Base-by-base conservation (phyloP, 139 green algal genomes). In the Choricystis sp. region DNA sequence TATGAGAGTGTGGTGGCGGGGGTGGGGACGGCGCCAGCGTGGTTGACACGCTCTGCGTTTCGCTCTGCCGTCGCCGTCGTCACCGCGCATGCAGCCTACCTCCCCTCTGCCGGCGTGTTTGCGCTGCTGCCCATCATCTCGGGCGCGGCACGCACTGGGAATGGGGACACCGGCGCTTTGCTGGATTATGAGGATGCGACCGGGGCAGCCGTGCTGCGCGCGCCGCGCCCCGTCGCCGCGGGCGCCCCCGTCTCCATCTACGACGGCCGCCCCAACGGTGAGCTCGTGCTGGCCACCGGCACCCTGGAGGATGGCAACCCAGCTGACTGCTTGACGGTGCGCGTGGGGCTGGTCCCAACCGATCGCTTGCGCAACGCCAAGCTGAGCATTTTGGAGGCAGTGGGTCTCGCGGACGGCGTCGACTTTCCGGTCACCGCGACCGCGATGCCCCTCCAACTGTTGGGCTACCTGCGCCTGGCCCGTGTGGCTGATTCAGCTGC, bases 401-500 rank as follows among this genome's bases (percentile, higher is more conserved):
- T 83, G 70, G 88, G 85, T 2, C 78, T 90, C 26, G 57, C 66
- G 62, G 59, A 21, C 29, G 52, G 14, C 2, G 64, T 90, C 71
- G 59, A 68, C n/a, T 98, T 98, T 72, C 92, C 92, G 0, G 81
- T 98, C 19, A 92, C 76, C 29, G 63, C 74, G 20, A 89, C 97
- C 72, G 69, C 81, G 30, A 88, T 98, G 60, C 85, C 92, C 19
- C 81, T 76, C 28, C 90, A 97, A 79, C 79, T 97, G 62, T 76
- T 97, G 29, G 69, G 83, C 2, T 98, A 92, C 76, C 57, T 97
- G 49, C 75, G 92, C 26, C 79, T 98, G 29, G 63, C 83, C 0
- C 79, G 92, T 0, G 62, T 94, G 16, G 73, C 82, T 25, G 80
- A 94, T 56, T 24, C 73, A 1, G 80, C 64, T 4, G 62, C 85